Conservation (phyloP, 1,139 yeast genomes). For the Debaryomyces psychrophilus region DNA sequence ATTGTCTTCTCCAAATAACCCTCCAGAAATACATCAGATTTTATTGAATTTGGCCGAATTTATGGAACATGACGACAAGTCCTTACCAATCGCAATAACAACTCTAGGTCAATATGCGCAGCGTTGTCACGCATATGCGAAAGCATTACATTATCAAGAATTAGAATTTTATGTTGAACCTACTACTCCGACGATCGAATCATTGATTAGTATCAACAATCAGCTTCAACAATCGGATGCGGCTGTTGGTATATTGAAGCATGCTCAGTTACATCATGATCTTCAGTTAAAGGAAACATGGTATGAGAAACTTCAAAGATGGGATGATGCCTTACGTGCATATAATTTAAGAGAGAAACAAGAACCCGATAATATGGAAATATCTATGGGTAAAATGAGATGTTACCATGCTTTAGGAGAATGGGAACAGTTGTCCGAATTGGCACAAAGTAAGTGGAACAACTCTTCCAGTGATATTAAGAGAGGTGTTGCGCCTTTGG, state of each 20-base stretch:
- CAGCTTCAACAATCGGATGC: slow-evolving; percentile 97
- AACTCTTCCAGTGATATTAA: slow-evolving; percentile 70
- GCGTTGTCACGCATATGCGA: slow-evolving; percentile 95
- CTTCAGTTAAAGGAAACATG: slow-evolving; percentile 93
- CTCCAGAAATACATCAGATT: slow-evolving; percentile 94
- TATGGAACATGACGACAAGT: slow-evolving; percentile 96
- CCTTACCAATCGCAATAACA: slow-evolving; percentile 86
- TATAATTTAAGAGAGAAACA: slow-evolving; percentile 71
- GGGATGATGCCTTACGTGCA: slow-evolving; percentile 97
- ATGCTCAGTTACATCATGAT: slow-evolving; percentile 93
- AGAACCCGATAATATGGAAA: slow-evolving; percentile 67
- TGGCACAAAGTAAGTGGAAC: slow-evolving; percentile 87
- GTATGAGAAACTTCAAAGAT: slow-evolving; percentile 94
- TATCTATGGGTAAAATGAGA: slow-evolving; percentile 96
- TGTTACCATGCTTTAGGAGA: slow-evolving; percentile 97
- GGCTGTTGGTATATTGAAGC: slow-evolving; percentile 93
- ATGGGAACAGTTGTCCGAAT: slow-evolving; percentile 89
- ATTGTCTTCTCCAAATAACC: slow-evolving; percentile 84
- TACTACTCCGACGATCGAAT: slow-evolving; percentile 87
- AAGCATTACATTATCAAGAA: slow-evolving; percentile 94
- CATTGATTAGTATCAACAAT: slow-evolving; percentile 88
- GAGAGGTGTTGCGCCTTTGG: slow-evolving; percentile 92
- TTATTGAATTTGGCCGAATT: slow-evolving; percentile 89
- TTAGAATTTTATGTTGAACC: slow-evolving; percentile 94
- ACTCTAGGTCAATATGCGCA: slow-evolving; percentile 93